Evolutionary conservation across 371 early-diverging fungal genomes (phyloP), one percentile per base, ranked within the genome.

Genomic region (Chytridium lagenaria): DNA sequence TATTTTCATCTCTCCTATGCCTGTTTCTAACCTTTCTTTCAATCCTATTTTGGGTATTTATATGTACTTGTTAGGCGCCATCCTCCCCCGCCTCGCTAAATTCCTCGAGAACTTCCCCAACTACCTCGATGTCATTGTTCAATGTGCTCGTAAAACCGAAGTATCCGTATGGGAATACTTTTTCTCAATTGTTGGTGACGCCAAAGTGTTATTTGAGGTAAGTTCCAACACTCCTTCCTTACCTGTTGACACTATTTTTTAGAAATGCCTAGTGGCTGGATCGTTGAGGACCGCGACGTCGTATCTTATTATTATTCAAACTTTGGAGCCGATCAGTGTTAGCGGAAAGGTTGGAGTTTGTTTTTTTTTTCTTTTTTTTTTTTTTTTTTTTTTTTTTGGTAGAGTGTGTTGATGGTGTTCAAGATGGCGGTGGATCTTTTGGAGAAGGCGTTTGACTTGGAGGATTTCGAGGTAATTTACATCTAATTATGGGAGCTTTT

Each of bases 111-210:
- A 89, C 44, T 94, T 93, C 70, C 89, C 91, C 2, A 85, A 87
- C 57, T 89, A 87, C 39, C 78, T 92, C 52, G 94, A 96, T 59
- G 90, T 93, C 28, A 90, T 96, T 81, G 94, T 92, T 22, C 89
- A 91, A 39, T 95, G 95, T 78, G 94, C 95, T 26, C 82, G 96
- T 49, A 96, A 96, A 77, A 92, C 92, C 1, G 96, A 96, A 79
- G 90, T 93, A 1, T 88, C 94, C 1, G 80, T 93, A n/a, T 96
- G 96, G 96, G 87, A 86, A 38, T 90, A 92, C 76, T 84, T 95
- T 64, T 96, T 96, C 74, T 81, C 87, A 2, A 88, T 90, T 31
- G 93, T 91, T 0, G 95, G 94, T 0, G 87, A 91, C 59, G 93
- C 94, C 0, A 87, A 90, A 68, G 89, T 83, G 52, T 77, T 95